phyloP scores from a whole-genome alignment of 129 eudicot genomes.

The Flaveria trinervia region DNA sequence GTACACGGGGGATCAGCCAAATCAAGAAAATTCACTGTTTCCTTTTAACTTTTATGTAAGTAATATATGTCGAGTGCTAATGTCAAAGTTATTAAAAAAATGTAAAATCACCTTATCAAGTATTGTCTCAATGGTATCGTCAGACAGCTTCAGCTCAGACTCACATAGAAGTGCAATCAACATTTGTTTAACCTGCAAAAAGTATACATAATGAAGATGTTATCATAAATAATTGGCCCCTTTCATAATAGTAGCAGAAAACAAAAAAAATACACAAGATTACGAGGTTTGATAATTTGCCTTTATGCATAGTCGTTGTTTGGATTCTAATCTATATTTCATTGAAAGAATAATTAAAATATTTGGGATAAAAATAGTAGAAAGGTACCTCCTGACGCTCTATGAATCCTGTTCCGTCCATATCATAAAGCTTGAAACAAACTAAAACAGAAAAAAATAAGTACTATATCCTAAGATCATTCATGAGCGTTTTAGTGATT shows the following conservation, averaged over 20 bases:
- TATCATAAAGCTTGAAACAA: constrained; percentile 85
- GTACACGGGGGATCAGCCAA: neutral
- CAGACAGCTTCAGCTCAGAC: constrained; percentile 92
- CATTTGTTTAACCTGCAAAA: constrained; percentile 93
- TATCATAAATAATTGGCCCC: neutral
- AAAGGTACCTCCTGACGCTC: constrained; percentile 91
- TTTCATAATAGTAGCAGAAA: too few species aligned
- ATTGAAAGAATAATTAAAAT: neutral
- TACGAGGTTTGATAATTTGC: neutral
- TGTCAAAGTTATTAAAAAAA: neutral
- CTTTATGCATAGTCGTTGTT: neutral
- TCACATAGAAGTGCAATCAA: constrained; percentile 86
- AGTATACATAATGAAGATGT: constrained; percentile 23
- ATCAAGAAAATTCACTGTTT: neutral
- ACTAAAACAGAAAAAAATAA: constrained; percentile 48
- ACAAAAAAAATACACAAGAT: neutral
- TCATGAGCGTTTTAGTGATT: neutral
- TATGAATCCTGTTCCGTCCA: constrained; percentile 93
- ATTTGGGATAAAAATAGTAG: neutral
- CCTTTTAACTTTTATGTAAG: neutral
- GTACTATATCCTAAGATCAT: constrained; percentile 7
- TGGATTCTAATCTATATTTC: neutral
- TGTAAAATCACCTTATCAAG: constrained; percentile 69
- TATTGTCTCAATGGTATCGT: constrained; percentile 80
- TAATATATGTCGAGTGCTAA: neutral